Evolutionary conservation across 805 yeast species (phyloP), one percentile per base, ranked within the genome.

Genomic region (Starmerella kuoi): DNA sequence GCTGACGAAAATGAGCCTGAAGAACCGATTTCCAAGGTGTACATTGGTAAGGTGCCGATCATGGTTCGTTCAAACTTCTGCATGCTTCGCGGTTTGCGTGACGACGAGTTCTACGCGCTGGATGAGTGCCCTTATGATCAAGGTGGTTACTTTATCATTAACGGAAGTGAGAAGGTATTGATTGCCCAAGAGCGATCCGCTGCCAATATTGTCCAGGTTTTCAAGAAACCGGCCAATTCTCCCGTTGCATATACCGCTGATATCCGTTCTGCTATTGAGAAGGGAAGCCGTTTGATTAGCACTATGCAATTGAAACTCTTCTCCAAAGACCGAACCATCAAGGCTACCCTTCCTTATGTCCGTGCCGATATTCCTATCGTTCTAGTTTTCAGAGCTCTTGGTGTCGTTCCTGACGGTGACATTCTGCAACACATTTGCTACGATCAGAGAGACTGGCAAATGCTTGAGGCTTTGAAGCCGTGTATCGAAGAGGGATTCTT

Each of bases 91-190:
- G 94, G 83, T 47, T 72, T 91, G 53, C 77, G 84, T 7, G 97
- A 91, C 55, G 85, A 83, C 53, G 98, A 91, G 64, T 74, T 87
- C 57, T 91, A 87, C 65, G 94, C 86, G 55, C 74, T 91, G 59
- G 87, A 91, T 64, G 99, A 91, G 66, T 91, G 99, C 67, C 98
- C 98, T 25, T 91, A 84, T 64, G 99, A 91, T 71, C 94, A 91
- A 93, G 99, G 99, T 63, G 99, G 99, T 49, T 91, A 91, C 64
- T 91, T 91, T 61, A 87, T 91, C 54, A 91, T 91, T 59, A 91
- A 91, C 67, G 99, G 99, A 56, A 85, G 96, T 18, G 99, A 91
- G 62, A 91, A 91, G 63, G 99, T 91, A 43, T 70, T 91, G 57
- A 91, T 91, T 68, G 99, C 99, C 25, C 99, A 91, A 66, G 99